Conservation (phyloP, 2,329 filamentous ascomycete genomes). For the Neofusicoccum sp. region DNA sequence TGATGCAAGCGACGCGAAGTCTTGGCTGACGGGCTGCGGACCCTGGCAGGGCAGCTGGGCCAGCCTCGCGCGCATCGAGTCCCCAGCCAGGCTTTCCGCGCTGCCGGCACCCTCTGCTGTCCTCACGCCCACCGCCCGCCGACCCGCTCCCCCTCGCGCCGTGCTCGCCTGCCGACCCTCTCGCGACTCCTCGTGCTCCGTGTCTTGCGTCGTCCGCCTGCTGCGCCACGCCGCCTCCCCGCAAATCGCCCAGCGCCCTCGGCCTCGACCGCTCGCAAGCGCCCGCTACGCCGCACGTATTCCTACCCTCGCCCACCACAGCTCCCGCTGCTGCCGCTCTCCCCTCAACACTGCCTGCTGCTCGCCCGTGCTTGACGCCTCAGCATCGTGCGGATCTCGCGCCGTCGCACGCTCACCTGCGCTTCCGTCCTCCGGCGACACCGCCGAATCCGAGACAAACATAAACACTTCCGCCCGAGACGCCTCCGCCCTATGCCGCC, state of each 20-base stretch:
- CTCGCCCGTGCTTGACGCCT: not conserved
- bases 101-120: not conserved
- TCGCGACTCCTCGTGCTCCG: not conserved
- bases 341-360: not conserved
- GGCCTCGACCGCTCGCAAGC: not conserved
- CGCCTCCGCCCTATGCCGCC: slow-evolving; percentile 20
- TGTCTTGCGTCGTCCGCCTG: not conserved
- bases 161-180: not conserved
- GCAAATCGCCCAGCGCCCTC: not conserved
- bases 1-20: not conserved
- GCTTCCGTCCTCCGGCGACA: not conserved
- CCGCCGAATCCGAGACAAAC: slow-evolving; percentile 6
- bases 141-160: not conserved
- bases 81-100: not conserved
- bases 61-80: slow-evolving; percentile 2
- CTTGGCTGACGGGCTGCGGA: not conserved
- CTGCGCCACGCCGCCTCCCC: slow-evolving; percentile 15
- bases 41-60: not conserved
- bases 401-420: not conserved
- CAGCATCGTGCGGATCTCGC: not conserved
- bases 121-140: not conserved
- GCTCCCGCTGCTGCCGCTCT: not conserved
- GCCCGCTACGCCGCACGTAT: not conserved
- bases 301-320: not conserved
- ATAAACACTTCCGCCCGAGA: slow-evolving; percentile 10